phyloP scores from a whole-genome alignment of 768 basidiomycete species.

The Pleurotus salmoneostramineus region DNA sequence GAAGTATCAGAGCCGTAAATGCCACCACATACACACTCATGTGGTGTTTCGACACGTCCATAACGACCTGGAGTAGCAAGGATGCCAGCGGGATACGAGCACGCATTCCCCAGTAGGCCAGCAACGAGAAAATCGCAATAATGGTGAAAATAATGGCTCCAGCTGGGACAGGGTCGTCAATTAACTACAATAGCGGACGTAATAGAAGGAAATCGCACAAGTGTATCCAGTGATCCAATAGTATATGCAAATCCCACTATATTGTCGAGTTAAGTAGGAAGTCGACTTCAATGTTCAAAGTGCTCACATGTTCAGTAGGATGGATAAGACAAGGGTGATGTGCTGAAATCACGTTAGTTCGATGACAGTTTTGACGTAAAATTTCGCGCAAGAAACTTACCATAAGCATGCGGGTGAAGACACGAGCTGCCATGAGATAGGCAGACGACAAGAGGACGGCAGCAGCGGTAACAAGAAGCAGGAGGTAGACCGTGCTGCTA shows the following conservation, averaged over 20 bases:
- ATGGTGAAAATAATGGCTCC: conserved; percentile 84
- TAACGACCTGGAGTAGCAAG: conserved; percentile 74
- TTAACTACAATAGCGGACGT: not conserved
- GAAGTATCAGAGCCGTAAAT: conserved; percentile 63
- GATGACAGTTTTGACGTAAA: too few relatives aligned
- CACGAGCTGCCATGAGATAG: conserved; percentile 68
- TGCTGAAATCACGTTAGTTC: conserved; percentile 27
- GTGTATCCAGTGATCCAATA: conserved; percentile 71
- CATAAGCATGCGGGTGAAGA: conserved; percentile 74
- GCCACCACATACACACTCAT: conserved; percentile 77
- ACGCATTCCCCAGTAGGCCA: conserved; percentile 71
- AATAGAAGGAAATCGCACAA: conserved; percentile 38
- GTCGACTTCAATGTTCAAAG: not conserved
- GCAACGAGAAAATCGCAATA: conserved; percentile 69
- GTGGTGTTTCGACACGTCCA: conserved; percentile 84
- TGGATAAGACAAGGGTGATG: conserved; percentile 62
- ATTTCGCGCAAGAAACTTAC: not conserved
- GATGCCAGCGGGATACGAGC: conserved; percentile 78
- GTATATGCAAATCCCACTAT: conserved; percentile 70
- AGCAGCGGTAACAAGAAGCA: conserved; percentile 68
- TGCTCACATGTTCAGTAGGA: conserved; percentile 59
- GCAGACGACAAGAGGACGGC: conserved; percentile 60
- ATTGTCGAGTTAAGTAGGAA: conserved; percentile 3
- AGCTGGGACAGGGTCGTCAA: conserved; percentile 33
- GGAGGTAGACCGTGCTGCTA: conserved; percentile 74